Evolutionary conservation across 1,284 basidiomycete species (phyloP).

Genomic region (Abortiporus biennis): DNA sequence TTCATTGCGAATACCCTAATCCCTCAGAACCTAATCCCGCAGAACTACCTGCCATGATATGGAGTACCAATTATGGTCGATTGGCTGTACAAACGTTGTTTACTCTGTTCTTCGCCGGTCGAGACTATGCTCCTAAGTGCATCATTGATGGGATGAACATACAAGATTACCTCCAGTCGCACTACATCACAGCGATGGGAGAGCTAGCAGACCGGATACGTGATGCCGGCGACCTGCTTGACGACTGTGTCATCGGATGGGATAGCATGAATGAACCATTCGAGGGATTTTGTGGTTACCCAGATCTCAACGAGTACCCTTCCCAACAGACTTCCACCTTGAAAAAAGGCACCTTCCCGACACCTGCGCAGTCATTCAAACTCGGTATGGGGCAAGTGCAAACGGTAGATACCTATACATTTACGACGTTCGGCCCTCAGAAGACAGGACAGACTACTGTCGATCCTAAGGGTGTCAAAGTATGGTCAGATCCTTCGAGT

Average conservation of each 20-base stretch:
- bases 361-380: constrained; percentile 78
- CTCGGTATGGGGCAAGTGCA: constrained; percentile 86
- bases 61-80: constrained; percentile 94
- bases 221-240: constrained; percentile 70
- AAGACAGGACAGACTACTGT: constrained; percentile 70
- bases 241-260: constrained; percentile 93
- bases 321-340: constrained; percentile 63
- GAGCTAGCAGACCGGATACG: constrained; percentile 72
- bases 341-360: constrained; percentile 84
- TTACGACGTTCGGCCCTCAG: constrained; percentile 77
- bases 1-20: constrained; percentile 86
- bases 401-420: constrained; percentile 83
- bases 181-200: constrained; percentile 78
- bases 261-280: constrained; percentile 95
- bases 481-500: constrained; percentile 59
- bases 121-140: constrained; percentile 86
- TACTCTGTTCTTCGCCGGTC: constrained; percentile 93
- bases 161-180: constrained; percentile 88
- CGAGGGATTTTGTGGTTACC: constrained; percentile 79
- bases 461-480: constrained; percentile 75
- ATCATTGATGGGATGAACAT: constrained; percentile 91
- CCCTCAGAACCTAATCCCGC: constrained; percentile 61
- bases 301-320: constrained; percentile 66
- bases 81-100: constrained; percentile 87
- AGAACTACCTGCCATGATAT: constrained; percentile 87